Evolutionary conservation across 352 stramenopile genomes (phyloP).

Genomic region (Aphanomyces stellatus): DNA sequence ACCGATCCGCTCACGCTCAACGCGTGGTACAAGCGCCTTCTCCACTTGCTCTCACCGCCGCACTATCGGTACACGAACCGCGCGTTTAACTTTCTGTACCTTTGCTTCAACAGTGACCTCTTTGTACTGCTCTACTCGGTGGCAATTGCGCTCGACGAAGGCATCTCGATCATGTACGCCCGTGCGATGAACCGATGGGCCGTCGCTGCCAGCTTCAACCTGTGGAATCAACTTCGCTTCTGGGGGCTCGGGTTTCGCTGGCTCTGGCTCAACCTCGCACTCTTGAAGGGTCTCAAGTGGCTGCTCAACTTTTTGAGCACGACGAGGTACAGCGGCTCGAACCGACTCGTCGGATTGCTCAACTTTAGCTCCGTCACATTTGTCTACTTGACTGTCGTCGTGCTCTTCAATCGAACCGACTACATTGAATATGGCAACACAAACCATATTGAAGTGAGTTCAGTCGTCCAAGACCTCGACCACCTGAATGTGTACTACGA

Average conservation of each 20-base stretch:
- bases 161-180: neutral
- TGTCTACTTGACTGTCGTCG: neutral
- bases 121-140: constrained; percentile 6
- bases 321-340: neutral
- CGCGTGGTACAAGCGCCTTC: constrained; percentile 6
- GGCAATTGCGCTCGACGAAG: neutral
- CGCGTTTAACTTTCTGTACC: neutral
- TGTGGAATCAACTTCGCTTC: neutral
- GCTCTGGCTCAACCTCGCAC: constrained; percentile 1
- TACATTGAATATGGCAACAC: constrained; percentile 11
- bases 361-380: constrained; percentile 1
- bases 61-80: neutral
- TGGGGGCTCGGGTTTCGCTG: neutral
- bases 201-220: neutral
- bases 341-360: neutral
- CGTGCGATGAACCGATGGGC: neutral
- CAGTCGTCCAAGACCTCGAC: neutral
- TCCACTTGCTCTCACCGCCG: neutral
- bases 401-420: neutral
- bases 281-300: neutral
- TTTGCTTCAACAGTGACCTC: constrained; percentile 7
- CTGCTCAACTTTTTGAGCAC: neutral
- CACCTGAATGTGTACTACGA: neutral
- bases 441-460: neutral
- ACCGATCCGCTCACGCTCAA: neutral